Evolutionary conservation across 768 basidiomycete species (phyloP).

Genomic region (Agaricus blazei): DNA sequence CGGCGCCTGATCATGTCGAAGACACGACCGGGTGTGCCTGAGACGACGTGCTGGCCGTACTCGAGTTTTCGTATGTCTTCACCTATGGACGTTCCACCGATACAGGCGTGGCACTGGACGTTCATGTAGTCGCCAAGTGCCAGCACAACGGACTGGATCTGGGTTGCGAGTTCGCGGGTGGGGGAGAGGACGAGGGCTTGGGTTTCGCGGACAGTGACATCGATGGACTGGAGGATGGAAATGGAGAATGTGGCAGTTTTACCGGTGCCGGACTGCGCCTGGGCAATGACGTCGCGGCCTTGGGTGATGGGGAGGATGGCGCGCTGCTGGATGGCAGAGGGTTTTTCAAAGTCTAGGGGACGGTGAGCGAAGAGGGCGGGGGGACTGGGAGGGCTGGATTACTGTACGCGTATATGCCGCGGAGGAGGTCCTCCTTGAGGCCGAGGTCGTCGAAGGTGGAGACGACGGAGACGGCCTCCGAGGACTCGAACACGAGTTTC

Average conservation of each 20-base stretch:
- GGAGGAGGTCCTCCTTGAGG: slow-evolving; percentile 90
- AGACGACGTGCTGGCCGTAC: slow-evolving; percentile 96
- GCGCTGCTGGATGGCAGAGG: slow-evolving; percentile 97
- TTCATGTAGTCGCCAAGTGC: slow-evolving; percentile 99
- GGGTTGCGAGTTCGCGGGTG: slow-evolving; percentile 98
- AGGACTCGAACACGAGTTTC: slow-evolving; percentile 96
- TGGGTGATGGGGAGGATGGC: slow-evolving; percentile 95
- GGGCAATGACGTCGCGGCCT: slow-evolving; percentile 97
- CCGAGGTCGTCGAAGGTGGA: slow-evolving; percentile 88
- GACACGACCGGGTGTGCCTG: slow-evolving; percentile 95
- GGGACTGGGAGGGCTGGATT: slow-evolving; percentile 19
- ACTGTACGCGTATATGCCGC: slow-evolving; percentile 99
- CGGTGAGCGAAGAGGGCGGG: neutral
- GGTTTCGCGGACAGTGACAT: slow-evolving; percentile 88
- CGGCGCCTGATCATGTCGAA: slow-evolving; percentile 98
- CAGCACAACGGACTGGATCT: slow-evolving; percentile 95
- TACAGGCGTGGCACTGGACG: slow-evolving; percentile 97
- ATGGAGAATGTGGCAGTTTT: slow-evolving; percentile 99
- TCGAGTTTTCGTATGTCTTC: slow-evolving; percentile 97
- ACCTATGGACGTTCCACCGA: slow-evolving; percentile 94
- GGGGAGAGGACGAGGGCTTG: slow-evolving; percentile 96
- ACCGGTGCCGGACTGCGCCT: slow-evolving; percentile 98
- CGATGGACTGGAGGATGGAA: slow-evolving; percentile 96
- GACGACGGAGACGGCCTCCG: slow-evolving; percentile 84
- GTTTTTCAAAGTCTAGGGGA: slow-evolving; percentile 83